Conservation (phyloP, 2,329 filamentous ascomycete species). For the Epicoccum sorghinum region DNA sequence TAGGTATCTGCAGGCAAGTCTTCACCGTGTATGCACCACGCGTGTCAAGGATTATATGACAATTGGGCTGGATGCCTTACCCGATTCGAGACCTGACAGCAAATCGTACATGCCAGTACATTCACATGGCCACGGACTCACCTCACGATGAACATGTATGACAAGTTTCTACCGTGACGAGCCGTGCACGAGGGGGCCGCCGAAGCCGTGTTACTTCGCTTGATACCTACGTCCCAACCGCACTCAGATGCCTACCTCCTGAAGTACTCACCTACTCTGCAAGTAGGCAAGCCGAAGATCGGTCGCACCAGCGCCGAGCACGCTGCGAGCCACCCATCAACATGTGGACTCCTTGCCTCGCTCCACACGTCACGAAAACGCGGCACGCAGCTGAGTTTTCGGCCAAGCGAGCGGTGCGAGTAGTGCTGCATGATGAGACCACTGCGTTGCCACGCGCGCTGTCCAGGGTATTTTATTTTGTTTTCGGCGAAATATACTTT, state of each 20-base stretch:
- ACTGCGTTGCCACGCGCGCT: too few species aligned
- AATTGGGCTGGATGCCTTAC: neutral
- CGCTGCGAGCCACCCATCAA: too few species aligned
- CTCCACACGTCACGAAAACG: slow-evolving; percentile 2
- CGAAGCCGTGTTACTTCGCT: slow-evolving; percentile 11
- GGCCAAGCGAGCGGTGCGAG: slow-evolving; percentile 8
- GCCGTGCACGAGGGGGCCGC: slow-evolving; percentile 7
- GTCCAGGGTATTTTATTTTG: too few species aligned
- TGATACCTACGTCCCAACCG: neutral
- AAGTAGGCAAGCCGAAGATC: slow-evolving; percentile 2
- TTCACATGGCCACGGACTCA: neutral
- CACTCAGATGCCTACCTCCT: neutral
- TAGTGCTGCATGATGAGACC: too few species aligned
- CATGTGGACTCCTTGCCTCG: slow-evolving; percentile 5
- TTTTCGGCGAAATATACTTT: too few species aligned
- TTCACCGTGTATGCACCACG: slow-evolving; percentile 1
- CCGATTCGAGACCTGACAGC: neutral
- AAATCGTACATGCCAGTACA: neutral
- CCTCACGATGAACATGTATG: neutral
- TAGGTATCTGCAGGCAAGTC: slow-evolving; percentile 2
- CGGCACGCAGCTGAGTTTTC: slow-evolving; percentile 10
- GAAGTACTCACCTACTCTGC: neutral
- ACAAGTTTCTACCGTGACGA: neutral
- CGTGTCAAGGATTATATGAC: neutral
- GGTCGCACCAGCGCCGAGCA: slow-evolving; percentile 1